Evolutionary conservation across 345 rosid species (phyloP).

Genomic region (Rhizophora mangle): DNA sequence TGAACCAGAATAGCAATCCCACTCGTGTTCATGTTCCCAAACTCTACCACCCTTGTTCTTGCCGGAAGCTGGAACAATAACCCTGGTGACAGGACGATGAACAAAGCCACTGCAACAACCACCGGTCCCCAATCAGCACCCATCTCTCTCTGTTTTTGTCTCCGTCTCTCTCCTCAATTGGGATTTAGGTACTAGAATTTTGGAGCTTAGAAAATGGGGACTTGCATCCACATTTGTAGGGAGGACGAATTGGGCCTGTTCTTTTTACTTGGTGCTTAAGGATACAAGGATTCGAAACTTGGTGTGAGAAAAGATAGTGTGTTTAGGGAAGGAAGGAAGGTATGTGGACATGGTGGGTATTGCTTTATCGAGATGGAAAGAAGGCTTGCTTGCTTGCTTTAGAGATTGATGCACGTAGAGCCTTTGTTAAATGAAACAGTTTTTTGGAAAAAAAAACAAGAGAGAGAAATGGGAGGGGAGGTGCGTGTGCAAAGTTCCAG

Average conservation of each 20-base stretch:
- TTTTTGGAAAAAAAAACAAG: not conserved
- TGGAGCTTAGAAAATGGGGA: not conserved
- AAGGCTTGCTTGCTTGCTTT: conserved; percentile 23
- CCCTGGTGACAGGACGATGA: conserved; percentile 88
- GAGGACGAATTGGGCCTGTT: conserved; percentile 19
- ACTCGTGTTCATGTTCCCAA: conserved; percentile 90
- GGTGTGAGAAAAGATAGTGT: conserved; percentile 25
- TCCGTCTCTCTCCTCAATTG: not conserved
- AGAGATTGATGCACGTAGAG: conserved; percentile 15
- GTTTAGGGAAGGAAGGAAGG: conserved; percentile 44
- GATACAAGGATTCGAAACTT: conserved; percentile 53
- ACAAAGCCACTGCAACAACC: conserved; percentile 61
- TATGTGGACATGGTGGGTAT: conserved; percentile 39
- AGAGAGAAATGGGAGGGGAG: conserved; percentile 3
- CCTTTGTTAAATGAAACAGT: conserved; percentile 20
- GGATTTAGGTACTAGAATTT: not conserved
- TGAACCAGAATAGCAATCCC: conserved; percentile 85
- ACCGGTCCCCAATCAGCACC: conserved; percentile 91
- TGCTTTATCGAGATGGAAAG: conserved; percentile 40
- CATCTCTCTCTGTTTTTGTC: conserved; percentile 29
- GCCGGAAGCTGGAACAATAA: conserved; percentile 84
- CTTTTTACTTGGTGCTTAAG: conserved; percentile 52
- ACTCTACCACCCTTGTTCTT: conserved; percentile 68
- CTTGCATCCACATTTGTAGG: conserved; percentile 24
- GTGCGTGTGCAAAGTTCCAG: conserved; percentile 20